Evolutionary conservation across 2,329 filamentous ascomycete genomes (phyloP).

Genomic region (Xylaria sp.): DNA sequence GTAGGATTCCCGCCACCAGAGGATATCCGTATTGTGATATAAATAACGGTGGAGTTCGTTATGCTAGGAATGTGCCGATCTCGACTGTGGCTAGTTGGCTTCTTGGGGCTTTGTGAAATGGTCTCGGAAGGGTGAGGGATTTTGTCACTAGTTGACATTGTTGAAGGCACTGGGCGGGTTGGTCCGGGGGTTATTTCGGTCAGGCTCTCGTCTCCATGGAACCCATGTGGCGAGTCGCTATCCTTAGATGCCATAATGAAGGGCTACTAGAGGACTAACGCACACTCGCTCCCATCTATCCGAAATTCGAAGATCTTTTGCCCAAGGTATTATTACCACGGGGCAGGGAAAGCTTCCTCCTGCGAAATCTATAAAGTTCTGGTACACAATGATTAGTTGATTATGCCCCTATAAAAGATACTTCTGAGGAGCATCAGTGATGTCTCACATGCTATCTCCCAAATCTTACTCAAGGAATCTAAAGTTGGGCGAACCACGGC

Average conservation of each 20-base stretch:
- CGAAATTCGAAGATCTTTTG: neutral
- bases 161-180: too few relatives aligned
- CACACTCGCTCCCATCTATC: neutral
- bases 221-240: too few relatives aligned
- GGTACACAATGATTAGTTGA: neutral
- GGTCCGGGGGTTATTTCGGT: too few relatives aligned
- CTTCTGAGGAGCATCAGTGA: neutral
- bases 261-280: neutral
- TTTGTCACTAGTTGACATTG: too few relatives aligned
- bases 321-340: neutral
- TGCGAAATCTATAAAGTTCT: conserved; percentile 5
- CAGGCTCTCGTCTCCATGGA: too few relatives aligned
- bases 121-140: too few relatives aligned
- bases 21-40: neutral
- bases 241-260: neutral
- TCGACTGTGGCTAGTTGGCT: too few relatives aligned
- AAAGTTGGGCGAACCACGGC: neutral
- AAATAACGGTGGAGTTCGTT: neutral
- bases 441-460: conserved; percentile 1
- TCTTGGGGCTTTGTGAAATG: too few relatives aligned
- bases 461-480: neutral
- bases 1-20: neutral
- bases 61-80: too few relatives aligned
- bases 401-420: neutral
- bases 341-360: neutral